Evolutionary conservation across 148 eudicot species (phyloP).

Genomic region (Silene latifolia): DNA sequence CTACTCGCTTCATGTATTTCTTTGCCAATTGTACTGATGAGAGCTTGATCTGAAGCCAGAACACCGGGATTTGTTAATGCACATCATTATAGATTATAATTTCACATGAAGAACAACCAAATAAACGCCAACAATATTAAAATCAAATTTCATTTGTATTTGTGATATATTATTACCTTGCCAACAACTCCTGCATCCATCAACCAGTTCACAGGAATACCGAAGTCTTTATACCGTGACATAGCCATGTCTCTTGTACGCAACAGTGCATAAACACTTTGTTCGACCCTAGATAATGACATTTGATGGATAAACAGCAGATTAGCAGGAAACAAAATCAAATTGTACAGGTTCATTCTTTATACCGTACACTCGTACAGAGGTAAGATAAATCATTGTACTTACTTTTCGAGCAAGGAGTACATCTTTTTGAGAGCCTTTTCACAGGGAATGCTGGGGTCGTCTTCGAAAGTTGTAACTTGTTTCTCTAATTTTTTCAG

Average conservation of each 20-base stretch:
- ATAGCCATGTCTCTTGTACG: constrained; percentile 96
- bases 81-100: background rate
- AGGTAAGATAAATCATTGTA: constrained; percentile 2
- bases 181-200: constrained; percentile 86
- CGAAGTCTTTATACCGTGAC: constrained; percentile 85
- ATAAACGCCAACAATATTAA: background rate
- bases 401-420: constrained; percentile 92
- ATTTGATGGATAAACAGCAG: no score
- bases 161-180: constrained; percentile 61
- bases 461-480: constrained; percentile 69
- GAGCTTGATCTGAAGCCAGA: constrained; percentile 74
- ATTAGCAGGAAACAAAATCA: no score
- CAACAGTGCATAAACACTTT: constrained; percentile 85
- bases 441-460: constrained; percentile 76
- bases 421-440: constrained; percentile 92
- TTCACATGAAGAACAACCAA: background rate
- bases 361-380: no score
- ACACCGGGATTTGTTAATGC: constrained; percentile 8
- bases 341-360: no score
- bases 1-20: constrained; percentile 95
- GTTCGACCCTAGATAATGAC: constrained; percentile 61
- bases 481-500: constrained; percentile 68
- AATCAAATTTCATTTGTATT: background rate
- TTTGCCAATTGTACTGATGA: constrained; percentile 86
- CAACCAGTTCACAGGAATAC: constrained; percentile 89